These are phyloP conservation scores for Neurospora hispaniola DNA, from an alignment of 495 filamentous ascomycete species.

Conservation along the genomic window DNA sequence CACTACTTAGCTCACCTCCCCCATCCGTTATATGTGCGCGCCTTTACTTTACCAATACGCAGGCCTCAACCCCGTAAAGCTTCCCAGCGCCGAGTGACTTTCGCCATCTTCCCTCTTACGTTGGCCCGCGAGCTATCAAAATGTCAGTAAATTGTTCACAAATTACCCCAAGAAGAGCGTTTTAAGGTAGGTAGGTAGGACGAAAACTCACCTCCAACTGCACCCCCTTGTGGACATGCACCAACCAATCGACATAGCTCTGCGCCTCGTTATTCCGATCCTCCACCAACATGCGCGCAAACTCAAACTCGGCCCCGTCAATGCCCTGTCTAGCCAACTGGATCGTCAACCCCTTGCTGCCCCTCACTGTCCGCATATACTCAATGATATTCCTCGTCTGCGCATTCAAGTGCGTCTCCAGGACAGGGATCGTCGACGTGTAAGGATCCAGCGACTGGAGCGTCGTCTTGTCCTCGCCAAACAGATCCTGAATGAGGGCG, in stretches of 20 bases:
- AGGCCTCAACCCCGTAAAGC: slow-evolving; percentile 58
- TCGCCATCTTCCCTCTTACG: slow-evolving; percentile 61
- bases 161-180: background rate
- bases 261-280: slow-evolving; percentile 96
- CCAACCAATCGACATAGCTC: slow-evolving; percentile 97
- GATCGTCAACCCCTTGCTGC: slow-evolving; percentile 77
- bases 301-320: slow-evolving; percentile 94
- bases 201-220: slow-evolving; percentile 58
- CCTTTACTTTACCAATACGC: slow-evolving; percentile 51
- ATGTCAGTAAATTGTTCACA: background rate
- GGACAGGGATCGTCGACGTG: slow-evolving; percentile 59
- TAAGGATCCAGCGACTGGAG: slow-evolving; percentile 71
- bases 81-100: slow-evolving; percentile 45
- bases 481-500: slow-evolving; percentile 83
- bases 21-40: background rate
- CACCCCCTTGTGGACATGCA: slow-evolving; percentile 85
- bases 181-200: too few relatives aligned
- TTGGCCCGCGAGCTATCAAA: slow-evolving; percentile 53
- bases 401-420: slow-evolving; percentile 89
- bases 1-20: background rate
- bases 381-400: slow-evolving; percentile 91
- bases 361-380: slow-evolving; percentile 69
- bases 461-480: slow-evolving; percentile 64
- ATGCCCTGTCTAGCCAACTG: slow-evolving; percentile 89
- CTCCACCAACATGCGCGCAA: slow-evolving; percentile 81